phyloP scores from a whole-genome alignment of 345 rosid genomes.

The Sonneratia caseolaris region DNA sequence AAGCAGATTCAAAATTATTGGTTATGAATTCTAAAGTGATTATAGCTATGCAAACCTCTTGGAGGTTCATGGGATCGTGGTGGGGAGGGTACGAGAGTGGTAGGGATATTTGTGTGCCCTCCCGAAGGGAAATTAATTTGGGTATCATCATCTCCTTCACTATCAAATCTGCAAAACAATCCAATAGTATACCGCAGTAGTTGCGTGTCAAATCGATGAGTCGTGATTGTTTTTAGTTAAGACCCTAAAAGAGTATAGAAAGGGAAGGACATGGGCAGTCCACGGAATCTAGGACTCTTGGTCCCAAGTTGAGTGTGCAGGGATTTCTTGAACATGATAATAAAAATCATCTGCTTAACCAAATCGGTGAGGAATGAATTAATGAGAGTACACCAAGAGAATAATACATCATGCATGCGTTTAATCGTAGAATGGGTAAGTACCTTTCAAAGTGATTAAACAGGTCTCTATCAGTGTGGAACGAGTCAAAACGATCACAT shows the following conservation, averaged over 20 bases:
- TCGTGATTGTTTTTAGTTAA: too few relatives aligned
- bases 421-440: not conserved
- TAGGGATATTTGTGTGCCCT: conserved; percentile 40
- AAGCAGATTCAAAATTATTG: not conserved
- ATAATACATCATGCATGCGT: conserved; percentile 4
- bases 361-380: not conserved
- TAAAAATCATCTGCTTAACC: too few relatives aligned
- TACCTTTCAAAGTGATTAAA: conserved; percentile 52
- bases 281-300: too few relatives aligned
- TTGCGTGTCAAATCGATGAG: not conserved
- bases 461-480: conserved; percentile 31
- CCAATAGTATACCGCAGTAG: not conserved
- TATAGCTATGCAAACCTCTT: conserved; percentile 34
- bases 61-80: conserved; percentile 30
- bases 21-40: not conserved
- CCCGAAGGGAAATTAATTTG: conserved; percentile 38
- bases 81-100: conserved; percentile 41
- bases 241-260: too few relatives aligned
- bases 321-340: not conserved
- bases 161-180: conserved; percentile 50
- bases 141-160: conserved; percentile 57
- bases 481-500: conserved; percentile 45
- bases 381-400: not conserved
- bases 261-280: not conserved
- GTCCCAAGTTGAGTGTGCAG: too few relatives aligned